Percentiles rank a stretch among this genome's conserved stretches.
Evolutionary conservation across 257 asterid genomes (phyloP).

Genomic region (Striga asiatica): DNA sequence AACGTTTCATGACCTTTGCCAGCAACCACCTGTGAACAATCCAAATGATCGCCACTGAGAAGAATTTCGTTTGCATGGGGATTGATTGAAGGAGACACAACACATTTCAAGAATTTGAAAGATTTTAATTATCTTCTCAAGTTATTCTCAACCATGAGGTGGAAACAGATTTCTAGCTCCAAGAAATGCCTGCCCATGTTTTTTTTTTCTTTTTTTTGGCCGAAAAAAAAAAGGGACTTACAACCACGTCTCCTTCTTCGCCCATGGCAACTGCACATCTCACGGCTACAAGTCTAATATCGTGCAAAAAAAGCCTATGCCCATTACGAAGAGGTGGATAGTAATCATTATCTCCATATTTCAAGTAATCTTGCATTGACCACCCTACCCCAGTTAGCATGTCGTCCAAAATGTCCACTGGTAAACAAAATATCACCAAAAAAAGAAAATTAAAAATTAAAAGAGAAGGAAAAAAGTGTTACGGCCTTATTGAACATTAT

Average conservation of each 20-base stretch:
- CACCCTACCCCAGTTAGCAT: conserved; percentile 91
- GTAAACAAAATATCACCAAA: conserved; percentile 4
- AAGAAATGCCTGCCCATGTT: not conserved
- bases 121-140: no score
- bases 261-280: conserved; percentile 99
- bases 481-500: no score
- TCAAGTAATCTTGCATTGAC: conserved; percentile 95
- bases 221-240: conserved; percentile 27
- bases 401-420: conserved; percentile 94
- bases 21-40: conserved; percentile 68
- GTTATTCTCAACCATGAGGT: not conserved
- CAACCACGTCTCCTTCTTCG: conserved; percentile 96
- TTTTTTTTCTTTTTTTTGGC: not conserved
- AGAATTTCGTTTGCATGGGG: no score
- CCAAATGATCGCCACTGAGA: not conserved
- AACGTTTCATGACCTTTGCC: conserved; percentile 86
- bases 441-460: no score
- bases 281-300: conserved; percentile 91
- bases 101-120: no score
- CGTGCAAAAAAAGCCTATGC: conserved; percentile 83
- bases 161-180: not conserved
- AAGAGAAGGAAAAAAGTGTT: no score
- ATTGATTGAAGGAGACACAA: no score
- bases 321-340: conserved; percentile 94
- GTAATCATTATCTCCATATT: conserved; percentile 88